Conservation (phyloP, 306 rosid genomes). For the Quercus wislizeni region DNA sequence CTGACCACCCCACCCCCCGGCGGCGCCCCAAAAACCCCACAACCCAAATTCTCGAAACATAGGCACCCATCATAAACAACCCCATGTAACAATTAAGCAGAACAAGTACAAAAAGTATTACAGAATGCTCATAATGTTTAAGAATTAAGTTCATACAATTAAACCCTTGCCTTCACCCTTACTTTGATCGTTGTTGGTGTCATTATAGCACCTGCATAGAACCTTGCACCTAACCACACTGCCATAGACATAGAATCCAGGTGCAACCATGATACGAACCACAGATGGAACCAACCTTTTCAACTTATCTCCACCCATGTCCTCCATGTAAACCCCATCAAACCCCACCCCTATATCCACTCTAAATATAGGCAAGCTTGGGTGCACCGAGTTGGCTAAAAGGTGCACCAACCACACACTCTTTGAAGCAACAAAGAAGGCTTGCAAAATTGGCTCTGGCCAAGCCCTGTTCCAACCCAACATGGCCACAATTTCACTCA, state of each 20-base stretch:
- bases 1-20: neutral
- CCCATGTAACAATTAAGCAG: conserved; percentile 11
- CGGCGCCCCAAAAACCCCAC: neutral
- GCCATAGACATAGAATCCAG: conserved; percentile 83
- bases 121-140: conserved; percentile 8
- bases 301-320: conserved; percentile 71
- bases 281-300: conserved; percentile 47
- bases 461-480: conserved; percentile 96
- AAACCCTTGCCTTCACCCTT: conserved; percentile 21
- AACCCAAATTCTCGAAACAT: neutral
- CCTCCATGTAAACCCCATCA: conserved; percentile 91
- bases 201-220: conserved; percentile 67
- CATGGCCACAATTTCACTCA: conserved; percentile 90
- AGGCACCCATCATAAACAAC: neutral
- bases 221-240: conserved; percentile 88
- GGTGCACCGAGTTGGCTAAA: conserved; percentile 74
- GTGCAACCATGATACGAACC: conserved; percentile 84
- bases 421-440: conserved; percentile 84
- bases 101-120: neutral
- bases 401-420: conserved; percentile 85
- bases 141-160: neutral
- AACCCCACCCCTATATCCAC: conserved; percentile 57
- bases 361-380: conserved; percentile 63
- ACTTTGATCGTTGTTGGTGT: neutral
- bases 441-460: conserved; percentile 88